Evolutionary conservation across 2,329 filamentous ascomycete genomes (phyloP).

Genomic region (Scleromitrula shiraiana): DNA sequence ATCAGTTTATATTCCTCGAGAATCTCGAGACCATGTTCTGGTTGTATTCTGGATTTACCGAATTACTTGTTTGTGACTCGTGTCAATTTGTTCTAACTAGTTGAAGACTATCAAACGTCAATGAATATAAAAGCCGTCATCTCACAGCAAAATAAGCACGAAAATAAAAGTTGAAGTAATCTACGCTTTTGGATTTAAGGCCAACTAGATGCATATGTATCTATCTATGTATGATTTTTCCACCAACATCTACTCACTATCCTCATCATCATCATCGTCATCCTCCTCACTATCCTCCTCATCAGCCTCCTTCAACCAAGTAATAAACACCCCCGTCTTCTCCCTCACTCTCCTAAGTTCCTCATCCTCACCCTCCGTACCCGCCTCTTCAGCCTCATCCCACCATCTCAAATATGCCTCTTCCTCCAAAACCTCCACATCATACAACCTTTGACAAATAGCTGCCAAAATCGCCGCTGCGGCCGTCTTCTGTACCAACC

Average conservation of each 20-base stretch:
- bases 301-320: slow-evolving; percentile 73
- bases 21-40: too few relatives aligned
- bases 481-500: slow-evolving; percentile 58
- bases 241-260: not conserved
- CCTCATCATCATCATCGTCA: slow-evolving; percentile 33
- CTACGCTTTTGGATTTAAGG: too few relatives aligned
- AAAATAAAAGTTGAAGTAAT: too few relatives aligned
- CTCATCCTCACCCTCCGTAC: slow-evolving; percentile 56
- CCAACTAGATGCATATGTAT: too few relatives aligned
- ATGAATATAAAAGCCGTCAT: too few relatives aligned
- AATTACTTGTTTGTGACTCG: too few relatives aligned
- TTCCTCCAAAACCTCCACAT: slow-evolving; percentile 77
- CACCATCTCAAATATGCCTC: slow-evolving; percentile 88
- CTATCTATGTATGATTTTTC: too few relatives aligned
- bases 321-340: slow-evolving; percentile 71
- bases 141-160: too few relatives aligned
- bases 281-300: slow-evolving; percentile 63
- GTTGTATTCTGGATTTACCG: too few relatives aligned
- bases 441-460: slow-evolving; percentile 76
- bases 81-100: too few relatives aligned
- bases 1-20: too few relatives aligned
- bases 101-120: too few relatives aligned
- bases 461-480: slow-evolving; percentile 65
- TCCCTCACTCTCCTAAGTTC: slow-evolving; percentile 62
- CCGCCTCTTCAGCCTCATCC: slow-evolving; percentile 50